Conservation (phyloP, 179 eudicot species). For the Silene noctiflora region DNA sequence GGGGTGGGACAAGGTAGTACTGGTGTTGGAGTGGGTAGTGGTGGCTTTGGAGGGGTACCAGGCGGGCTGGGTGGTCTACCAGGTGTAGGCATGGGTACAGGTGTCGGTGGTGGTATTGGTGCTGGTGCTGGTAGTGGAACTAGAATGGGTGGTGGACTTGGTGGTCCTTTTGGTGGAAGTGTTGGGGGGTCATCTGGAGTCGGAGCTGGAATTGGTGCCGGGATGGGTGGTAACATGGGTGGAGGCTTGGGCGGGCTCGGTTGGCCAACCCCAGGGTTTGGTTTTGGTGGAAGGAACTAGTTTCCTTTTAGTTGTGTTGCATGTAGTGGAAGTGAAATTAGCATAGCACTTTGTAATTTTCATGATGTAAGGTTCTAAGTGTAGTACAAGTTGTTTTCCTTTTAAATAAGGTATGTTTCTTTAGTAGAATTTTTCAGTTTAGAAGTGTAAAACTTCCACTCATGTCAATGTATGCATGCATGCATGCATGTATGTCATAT, state of each 20-base stretch:
- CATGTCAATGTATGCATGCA: too few relatives aligned
- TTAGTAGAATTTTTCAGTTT: too few relatives aligned
- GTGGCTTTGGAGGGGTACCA: not conserved
- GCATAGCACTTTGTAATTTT: too few relatives aligned
- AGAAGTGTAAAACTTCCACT: too few relatives aligned
- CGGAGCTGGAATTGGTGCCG: conserved; percentile 14
- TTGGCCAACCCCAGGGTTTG: conserved; percentile 17
- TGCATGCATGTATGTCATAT: too few relatives aligned
- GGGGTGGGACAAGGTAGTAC: conserved; percentile 18
- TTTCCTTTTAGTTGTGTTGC: not conserved
- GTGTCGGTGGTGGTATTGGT: conserved; percentile 15
- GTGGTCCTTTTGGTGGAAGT: conserved; percentile 15
- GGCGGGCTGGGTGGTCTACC: conserved; percentile 3
- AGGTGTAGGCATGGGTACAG: not conserved
- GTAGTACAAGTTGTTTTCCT: too few relatives aligned
- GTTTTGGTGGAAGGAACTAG: conserved; percentile 18
- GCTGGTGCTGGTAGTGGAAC: conserved; percentile 13
- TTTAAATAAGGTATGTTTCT: too few relatives aligned
- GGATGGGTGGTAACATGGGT: conserved; percentile 11
- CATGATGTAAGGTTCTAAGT: too few relatives aligned
- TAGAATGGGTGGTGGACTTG: conserved; percentile 21
- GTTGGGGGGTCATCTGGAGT: conserved; percentile 1
- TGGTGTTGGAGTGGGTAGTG: conserved; percentile 16
- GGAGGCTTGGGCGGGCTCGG: conserved; percentile 17
- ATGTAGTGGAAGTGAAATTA: not conserved